Base-by-base conservation (phyloP, 2,329 filamentous ascomycete species). In the Calonectria pseudoturangicola region DNA sequence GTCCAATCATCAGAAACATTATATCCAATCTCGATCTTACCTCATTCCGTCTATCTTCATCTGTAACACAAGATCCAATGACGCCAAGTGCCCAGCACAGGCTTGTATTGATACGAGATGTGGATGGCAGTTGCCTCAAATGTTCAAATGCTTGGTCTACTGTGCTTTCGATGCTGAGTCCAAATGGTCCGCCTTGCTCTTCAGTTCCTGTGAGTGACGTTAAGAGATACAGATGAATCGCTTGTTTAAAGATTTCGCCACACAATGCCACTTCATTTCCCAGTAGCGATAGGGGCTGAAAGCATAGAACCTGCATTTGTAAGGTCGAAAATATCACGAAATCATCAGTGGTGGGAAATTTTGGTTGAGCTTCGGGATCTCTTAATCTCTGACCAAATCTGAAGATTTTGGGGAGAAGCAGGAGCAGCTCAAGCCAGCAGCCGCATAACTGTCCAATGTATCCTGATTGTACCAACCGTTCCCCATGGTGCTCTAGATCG, bases 361-460 rank as follows among this genome's bases (percentile, higher is more conserved):
- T 58, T 8, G 12, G 21, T 16, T 58, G 33, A 18, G 13, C n/a
- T 18, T 58, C 25, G 27, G 21, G 33, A 13, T 41, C 54, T 41
- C 54, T 41, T 21, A 58, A 41, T 58, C 33, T 39, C 54, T 58
- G 54, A 1, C 54, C 33, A 27, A 58, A 27, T 21, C 54, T 39
- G 10, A 58, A 58, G 16, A 58, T 41, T 15, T 58, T 58, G 13
- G 54, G 54, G 12, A 58, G 54, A 41, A 58, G 54, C 5, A 58
- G 54, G 25, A 58, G 54, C n/a, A 58, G n/a, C 54, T 58, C 54
- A 16, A 58, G 54, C 54, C 54, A 58, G 54, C 54, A 58, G 25
- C 54, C 54, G 18, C 54, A 58, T 3, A 58, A n/a, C 21, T 58
- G 30, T 25, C 54, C 54, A 5, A 58, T 58, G 13, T 58, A 58